Conservation (phyloP, 2,329 filamentous ascomycete genomes). For the Helicocarpus griseus region DNA sequence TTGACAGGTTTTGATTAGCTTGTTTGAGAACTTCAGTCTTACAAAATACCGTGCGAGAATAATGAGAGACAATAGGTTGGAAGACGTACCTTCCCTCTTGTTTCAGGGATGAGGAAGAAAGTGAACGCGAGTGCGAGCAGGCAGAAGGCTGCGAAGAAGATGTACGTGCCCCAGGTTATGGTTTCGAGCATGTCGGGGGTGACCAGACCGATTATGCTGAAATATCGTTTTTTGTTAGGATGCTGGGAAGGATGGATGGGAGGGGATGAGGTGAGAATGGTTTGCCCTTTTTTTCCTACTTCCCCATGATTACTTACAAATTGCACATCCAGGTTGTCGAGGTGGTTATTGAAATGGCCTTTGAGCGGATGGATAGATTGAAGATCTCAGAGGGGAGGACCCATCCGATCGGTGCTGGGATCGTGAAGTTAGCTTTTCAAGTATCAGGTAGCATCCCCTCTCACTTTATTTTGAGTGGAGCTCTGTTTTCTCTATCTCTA, state of each 20-base stretch:
- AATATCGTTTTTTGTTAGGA: not conserved
- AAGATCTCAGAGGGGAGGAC: constrained; percentile 33
- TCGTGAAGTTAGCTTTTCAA: no score
- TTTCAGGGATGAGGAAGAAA: constrained; percentile 27
- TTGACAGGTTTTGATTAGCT: not conserved
- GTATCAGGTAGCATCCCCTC: no score
- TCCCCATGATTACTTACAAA: constrained; percentile 24
- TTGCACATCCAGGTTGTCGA: constrained; percentile 32
- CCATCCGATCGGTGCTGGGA: constrained; percentile 28
- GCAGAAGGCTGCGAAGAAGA: constrained; percentile 31
- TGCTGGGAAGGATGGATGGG: not conserved
- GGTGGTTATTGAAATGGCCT: constrained; percentile 30
- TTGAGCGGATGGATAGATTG: constrained; percentile 28
- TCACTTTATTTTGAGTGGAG: no score
- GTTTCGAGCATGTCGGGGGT: constrained; percentile 29
- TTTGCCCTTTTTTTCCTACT: not conserved
- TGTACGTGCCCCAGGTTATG: constrained; percentile 30
- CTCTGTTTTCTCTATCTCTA: no score
- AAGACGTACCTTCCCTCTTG: constrained; percentile 23
- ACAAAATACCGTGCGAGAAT: not conserved
- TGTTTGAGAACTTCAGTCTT: not conserved
- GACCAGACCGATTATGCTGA: constrained; percentile 27
- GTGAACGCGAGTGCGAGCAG: constrained; percentile 26
- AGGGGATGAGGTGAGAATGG: not conserved
- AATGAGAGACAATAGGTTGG: not conserved